Base-by-base conservation (phyloP, 1,139 yeast genomes). In the Candida frijolesensis region DNA sequence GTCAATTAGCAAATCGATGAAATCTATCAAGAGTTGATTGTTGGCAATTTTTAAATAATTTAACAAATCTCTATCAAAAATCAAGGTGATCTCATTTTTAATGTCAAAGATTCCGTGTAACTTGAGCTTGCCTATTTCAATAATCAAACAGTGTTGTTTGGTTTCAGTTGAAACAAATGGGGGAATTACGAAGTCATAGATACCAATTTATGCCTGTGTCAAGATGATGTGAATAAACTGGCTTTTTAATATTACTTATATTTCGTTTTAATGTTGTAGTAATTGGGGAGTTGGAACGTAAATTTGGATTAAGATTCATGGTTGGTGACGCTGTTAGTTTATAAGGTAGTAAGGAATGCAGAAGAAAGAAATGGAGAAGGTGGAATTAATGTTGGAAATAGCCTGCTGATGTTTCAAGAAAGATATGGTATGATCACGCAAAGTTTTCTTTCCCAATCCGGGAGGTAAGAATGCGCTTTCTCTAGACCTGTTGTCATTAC, bases 151-250 rank as follows among this genome's bases (percentile, higher is more conserved):
- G 22, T 42, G 27, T 25, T 48, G 46, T 18, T 35, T 44, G 10
- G 11, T n/a, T 22, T 8, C 33, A 12, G 39, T 16, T 8, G 32
- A 19, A 15, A 47, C 46, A 8, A 5, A 6, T 5, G 57, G 55
- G 41, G 57, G 58, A 46, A 54, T 55, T 49, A 50, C 61, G 57
- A 46, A 50, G 61, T 58, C 61, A 58, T 57, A 58, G 53, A 57
- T 52, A 53, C 61, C 62, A 59, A 52, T 56, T 58, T 44, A 51
- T 54, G 9, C 54, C 54, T 44, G 54, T 53, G 46, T 33, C 42
- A 19, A 35, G 41, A n/a, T 16, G 33, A 44, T 35, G 46, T 19
- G 40, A 34, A 37, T 44, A 33, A 37, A n/a, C 18, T 18, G 45
- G 34, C 30, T 30, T 35, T 34, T 42, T 22, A 42, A 47, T 32